These are phyloP conservation scores for Pseudopithomyces chartarum DNA, from an alignment of 2,329 filamentous ascomycete genomes.

Conservation along the genomic window DNA sequence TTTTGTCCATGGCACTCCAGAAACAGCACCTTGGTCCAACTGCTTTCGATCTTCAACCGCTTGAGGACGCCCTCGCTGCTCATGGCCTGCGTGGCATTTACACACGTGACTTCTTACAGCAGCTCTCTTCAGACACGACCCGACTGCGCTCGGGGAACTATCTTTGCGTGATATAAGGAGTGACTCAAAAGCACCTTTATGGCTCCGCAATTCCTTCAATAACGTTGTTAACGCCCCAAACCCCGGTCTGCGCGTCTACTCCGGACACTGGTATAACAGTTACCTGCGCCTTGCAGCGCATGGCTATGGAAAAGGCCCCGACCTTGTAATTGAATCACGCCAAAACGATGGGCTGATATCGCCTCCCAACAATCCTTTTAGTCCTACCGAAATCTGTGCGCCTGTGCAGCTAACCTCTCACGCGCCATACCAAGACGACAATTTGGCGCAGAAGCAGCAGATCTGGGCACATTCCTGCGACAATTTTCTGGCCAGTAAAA, in stretches of 20 bases:
- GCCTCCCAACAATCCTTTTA: not conserved
- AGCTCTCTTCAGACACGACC: not conserved
- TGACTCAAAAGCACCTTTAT: not conserved
- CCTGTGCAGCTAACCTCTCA: slow-evolving; percentile 4
- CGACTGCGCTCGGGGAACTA: not conserved
- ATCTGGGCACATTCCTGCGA: not conserved
- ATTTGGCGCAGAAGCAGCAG: slow-evolving; percentile 1
- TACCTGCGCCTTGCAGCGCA: slow-evolving; percentile 4
- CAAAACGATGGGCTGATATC: not conserved
- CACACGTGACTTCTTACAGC: slow-evolving; percentile 3
- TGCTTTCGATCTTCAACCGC: slow-evolving; percentile 1
- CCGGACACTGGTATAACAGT: slow-evolving; percentile 6
- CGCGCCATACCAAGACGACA: not conserved
- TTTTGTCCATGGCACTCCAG: not conserved
- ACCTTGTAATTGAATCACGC: not conserved
- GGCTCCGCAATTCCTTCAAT: slow-evolving; percentile 3
- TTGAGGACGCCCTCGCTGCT: slow-evolving; percentile 1
- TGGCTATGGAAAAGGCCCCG: slow-evolving; percentile 1
- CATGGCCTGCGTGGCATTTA: not conserved
- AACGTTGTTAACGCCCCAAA: not conserved
- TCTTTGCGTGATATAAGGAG: not conserved
- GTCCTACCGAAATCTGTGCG: not conserved
- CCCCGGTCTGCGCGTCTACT: slow-evolving; percentile 1
- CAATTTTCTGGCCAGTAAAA: not conserved
- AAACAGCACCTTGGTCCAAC: not conserved